A percentile compares a stretch with the other conserved stretches of the same genome.
These are phyloP conservation scores for Septoria linicola DNA, from an alignment of 2,329 filamentous ascomycete species.

Conservation along the genomic window DNA sequence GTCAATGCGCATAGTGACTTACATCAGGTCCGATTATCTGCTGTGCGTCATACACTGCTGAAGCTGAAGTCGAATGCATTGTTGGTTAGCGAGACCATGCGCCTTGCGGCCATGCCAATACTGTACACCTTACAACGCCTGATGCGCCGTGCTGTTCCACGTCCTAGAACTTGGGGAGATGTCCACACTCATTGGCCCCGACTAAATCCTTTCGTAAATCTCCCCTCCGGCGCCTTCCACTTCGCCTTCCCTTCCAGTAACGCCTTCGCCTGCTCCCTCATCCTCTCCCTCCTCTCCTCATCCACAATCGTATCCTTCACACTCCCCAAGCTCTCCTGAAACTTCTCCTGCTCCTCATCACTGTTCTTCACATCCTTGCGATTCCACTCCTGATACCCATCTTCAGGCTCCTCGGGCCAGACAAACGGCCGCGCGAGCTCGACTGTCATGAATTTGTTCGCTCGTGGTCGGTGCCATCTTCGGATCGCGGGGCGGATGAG, in stretches of 20 bases:
- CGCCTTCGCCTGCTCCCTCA: slow-evolving; percentile 61
- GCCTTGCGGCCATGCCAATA: too few relatives aligned
- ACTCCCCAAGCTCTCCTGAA: slow-evolving; percentile 39
- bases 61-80: too few relatives aligned
- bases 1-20: too few relatives aligned
- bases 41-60: too few relatives aligned
- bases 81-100: too few relatives aligned
- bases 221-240: slow-evolving; percentile 49
- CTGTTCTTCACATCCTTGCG: slow-evolving; percentile 28
- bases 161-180: too few relatives aligned
- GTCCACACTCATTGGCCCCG: slow-evolving; percentile 11
- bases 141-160: too few relatives aligned
- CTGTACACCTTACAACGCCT: too few relatives aligned
- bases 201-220: background rate
- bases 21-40: too few relatives aligned
- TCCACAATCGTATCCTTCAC: slow-evolving; percentile 40
- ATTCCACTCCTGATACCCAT: slow-evolving; percentile 51
- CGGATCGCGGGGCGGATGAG: slow-evolving; percentile 32
- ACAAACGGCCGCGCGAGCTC: slow-evolving; percentile 85
- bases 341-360: slow-evolving; percentile 42
- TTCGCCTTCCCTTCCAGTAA: slow-evolving; percentile 60
- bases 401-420: slow-evolving; percentile 71
- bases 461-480: slow-evolving; percentile 66
- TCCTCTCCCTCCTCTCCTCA: slow-evolving; percentile 45
- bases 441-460: slow-evolving; percentile 90